These are phyloP conservation scores for Backusella circina DNA, from an alignment of 192 early-diverging fungal species.

Conservation along the genomic window DNA sequence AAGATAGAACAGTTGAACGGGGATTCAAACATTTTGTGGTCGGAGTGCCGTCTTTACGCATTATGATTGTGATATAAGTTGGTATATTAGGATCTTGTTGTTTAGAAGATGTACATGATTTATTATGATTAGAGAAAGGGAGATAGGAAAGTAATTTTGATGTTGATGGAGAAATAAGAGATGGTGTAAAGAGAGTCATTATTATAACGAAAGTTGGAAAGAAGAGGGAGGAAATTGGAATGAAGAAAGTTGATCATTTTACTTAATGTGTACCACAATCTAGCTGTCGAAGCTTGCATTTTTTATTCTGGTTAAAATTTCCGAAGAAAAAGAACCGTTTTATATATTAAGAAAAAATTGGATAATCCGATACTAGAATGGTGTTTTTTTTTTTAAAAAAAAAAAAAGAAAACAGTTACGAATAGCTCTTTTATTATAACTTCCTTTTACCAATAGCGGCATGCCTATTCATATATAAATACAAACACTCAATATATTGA, in stretches of 20 bases:
- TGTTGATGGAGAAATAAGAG: not conserved
- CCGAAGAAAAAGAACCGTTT: not conserved
- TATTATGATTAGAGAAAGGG: conserved; percentile 9
- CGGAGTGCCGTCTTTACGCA: conserved; percentile 19
- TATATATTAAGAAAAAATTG: not conserved
- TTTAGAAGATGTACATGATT: not conserved
- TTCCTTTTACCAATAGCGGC: not conserved
- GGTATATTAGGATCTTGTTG: conserved; percentile 2
- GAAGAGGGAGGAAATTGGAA: not conserved
- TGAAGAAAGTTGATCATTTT: not conserved
- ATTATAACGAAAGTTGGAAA: not conserved
- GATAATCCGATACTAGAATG: not conserved
- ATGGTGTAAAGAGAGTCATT: conserved; percentile 8
- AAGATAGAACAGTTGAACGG: not conserved
- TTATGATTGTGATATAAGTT: conserved; percentile 13
- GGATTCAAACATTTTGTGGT: conserved; percentile 17
- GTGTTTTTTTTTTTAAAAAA: not conserved
- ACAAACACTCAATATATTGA: not conserved
- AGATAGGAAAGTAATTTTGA: conserved; percentile 15
- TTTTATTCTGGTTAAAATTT: not conserved
- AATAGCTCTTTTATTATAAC: not conserved
- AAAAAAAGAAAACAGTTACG: not conserved
- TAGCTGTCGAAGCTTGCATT: not conserved
- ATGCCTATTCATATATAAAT: not conserved
- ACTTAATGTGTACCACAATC: not conserved